Conservation (phyloP, 2,329 filamentous ascomycete genomes). For the Xylariaceae sp. region DNA sequence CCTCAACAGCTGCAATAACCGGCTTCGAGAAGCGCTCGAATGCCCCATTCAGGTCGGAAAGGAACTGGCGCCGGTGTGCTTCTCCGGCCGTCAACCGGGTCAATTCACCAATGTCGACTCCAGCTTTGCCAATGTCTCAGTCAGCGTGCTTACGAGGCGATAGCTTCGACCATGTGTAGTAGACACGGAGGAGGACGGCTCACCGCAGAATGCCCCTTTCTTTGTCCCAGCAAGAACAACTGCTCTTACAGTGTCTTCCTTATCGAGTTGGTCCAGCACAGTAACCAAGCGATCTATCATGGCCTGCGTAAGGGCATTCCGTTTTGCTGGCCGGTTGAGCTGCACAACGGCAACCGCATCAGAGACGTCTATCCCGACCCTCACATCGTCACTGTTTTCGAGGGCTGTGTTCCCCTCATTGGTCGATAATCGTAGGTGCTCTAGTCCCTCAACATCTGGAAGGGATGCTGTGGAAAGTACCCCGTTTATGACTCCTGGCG, state of each 20-base stretch:
- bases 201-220: slow-evolving; percentile 35
- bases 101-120: slow-evolving; percentile 35
- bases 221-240: slow-evolving; percentile 35
- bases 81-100: slow-evolving; percentile 24
- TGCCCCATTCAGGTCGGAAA: slow-evolving; percentile 37
- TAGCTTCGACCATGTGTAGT: not conserved
- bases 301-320: slow-evolving; percentile 51
- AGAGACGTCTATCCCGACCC: slow-evolving; percentile 25
- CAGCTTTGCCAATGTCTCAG: slow-evolving; percentile 22
- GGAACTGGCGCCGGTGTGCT: slow-evolving; percentile 27
- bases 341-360: slow-evolving; percentile 41
- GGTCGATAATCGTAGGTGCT: slow-evolving; percentile 2
- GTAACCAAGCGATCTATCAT: slow-evolving; percentile 41
- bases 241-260: slow-evolving; percentile 28
- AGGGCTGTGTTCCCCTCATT: slow-evolving; percentile 1
- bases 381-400: slow-evolving; percentile 18
- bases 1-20: slow-evolving; percentile 44
- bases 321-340: slow-evolving; percentile 47
- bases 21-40: slow-evolving; percentile 39
- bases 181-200: too few species aligned
- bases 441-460: slow-evolving; percentile 15
- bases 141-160: not conserved
- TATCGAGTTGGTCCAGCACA: slow-evolving; percentile 25
- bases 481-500: too few species aligned
- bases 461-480: too few species aligned